Conservation (phyloP, 495 filamentous ascomycete genomes). For the Aspergillus nidulans region DNA sequence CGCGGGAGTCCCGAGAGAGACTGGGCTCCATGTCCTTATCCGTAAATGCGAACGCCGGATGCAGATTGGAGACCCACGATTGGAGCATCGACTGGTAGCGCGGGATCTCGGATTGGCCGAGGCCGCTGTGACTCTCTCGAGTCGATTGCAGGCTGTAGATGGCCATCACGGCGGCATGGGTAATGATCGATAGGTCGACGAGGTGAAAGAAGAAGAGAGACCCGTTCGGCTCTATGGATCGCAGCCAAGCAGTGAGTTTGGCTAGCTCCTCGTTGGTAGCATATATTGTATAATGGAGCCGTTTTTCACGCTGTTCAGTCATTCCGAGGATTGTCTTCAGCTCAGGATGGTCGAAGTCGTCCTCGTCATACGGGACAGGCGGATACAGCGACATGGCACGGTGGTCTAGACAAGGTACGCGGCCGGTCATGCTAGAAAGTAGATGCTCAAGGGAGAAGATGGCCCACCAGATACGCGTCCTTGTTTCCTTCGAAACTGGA, state of each 20-base stretch:
- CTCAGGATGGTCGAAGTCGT: slow-evolving; percentile 20
- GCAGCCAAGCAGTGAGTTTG: background rate
- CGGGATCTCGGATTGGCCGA: slow-evolving; percentile 1
- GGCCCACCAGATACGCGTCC: slow-evolving; percentile 55
- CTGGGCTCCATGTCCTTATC: slow-evolving; percentile 12
- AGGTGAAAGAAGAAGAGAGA: slow-evolving; percentile 23
- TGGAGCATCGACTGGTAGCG: slow-evolving; percentile 17
- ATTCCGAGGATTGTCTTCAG: background rate
- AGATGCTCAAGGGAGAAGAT: slow-evolving; percentile 53
- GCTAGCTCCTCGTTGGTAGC: slow-evolving; percentile 3
- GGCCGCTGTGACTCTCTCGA: background rate
- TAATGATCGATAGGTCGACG: slow-evolving; percentile 23
- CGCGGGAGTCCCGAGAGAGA: slow-evolving; percentile 28
- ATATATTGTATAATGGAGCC: background rate
- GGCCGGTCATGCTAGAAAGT: slow-evolving; percentile 54
- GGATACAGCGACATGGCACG: slow-evolving; percentile 43
- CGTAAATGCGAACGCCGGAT: slow-evolving; percentile 26
- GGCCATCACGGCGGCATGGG: slow-evolving; percentile 14
- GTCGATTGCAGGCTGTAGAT: slow-evolving; percentile 13
- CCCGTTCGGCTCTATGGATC: slow-evolving; percentile 15
- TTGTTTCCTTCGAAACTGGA: slow-evolving; percentile 17
- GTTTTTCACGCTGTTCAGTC: background rate
- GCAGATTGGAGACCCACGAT: slow-evolving; percentile 23
- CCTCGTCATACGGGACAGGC: slow-evolving; percentile 50
- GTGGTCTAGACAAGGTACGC: slow-evolving; percentile 46